Conservation (phyloP, 768 basidiomycete genomes). For the Mycena galericulata region DNA sequence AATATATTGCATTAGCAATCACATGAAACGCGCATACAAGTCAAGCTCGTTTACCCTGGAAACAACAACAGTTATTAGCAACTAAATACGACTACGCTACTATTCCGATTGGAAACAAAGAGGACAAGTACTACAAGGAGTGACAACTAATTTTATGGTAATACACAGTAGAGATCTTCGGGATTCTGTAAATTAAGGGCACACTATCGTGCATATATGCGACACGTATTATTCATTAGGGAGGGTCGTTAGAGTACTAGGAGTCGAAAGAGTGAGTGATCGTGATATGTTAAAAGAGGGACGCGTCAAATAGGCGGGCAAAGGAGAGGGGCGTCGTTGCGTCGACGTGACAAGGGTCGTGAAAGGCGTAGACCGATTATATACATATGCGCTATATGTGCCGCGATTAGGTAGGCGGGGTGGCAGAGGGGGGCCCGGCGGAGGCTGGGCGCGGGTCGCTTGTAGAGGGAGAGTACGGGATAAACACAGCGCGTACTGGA, state of each 20-base stretch:
- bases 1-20: not conserved
- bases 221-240: slow-evolving; percentile 1
- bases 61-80: slow-evolving; percentile 28
- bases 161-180: slow-evolving; percentile 18
- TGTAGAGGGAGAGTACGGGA: slow-evolving; percentile 48
- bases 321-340: slow-evolving; percentile 32
- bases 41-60: not conserved
- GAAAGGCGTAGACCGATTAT: slow-evolving; percentile 25
- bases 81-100: slow-evolving; percentile 26
- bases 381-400: no score
- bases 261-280: slow-evolving; percentile 18
- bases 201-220: not conserved
- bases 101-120: slow-evolving; percentile 19
- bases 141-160: slow-evolving; percentile 10
- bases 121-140: slow-evolving; percentile 12
- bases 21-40: no score
- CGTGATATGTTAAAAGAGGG: slow-evolving; percentile 26
- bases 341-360: slow-evolving; percentile 31
- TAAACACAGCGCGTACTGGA: slow-evolving; percentile 60
- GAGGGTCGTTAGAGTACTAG: slow-evolving; percentile 14
- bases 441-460: slow-evolving; percentile 38
- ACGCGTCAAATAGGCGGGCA: slow-evolving; percentile 22
- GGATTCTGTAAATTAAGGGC: slow-evolving; percentile 14
- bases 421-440: slow-evolving; percentile 12
- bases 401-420: slow-evolving; percentile 17